Evolutionary conservation across 805 yeast genomes (phyloP), one percentile per base, ranked within the genome.

Genomic region (Saturnispora halmiae): DNA sequence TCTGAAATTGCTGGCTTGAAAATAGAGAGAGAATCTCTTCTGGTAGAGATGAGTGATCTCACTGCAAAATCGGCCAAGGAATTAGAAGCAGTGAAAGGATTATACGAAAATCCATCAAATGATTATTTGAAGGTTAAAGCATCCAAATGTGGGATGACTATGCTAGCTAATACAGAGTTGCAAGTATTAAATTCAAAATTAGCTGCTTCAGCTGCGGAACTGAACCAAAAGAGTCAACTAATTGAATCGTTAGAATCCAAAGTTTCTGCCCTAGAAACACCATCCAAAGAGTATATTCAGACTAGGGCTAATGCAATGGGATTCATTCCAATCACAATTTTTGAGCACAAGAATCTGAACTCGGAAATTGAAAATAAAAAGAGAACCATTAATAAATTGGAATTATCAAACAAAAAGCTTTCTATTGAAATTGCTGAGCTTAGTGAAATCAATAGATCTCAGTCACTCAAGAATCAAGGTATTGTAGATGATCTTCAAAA

Each of bases 281-380:
- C 63, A 13, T 43, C 58, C 7, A 31, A 36, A 5, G 64, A 56
- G 4, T 59, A 58, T 35, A 33, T 59, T n/a, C 32, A 43, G 38
- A 32, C 48, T 8, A 41, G 54, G 40, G 40, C 51, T 35, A 33
- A 40, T 16, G 32, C 43, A 2, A 41, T 43, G 27, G 51, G 51
- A 4, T 34, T 48, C 18, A 50, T 50, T 11, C 44, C 52, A 4
- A 16, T 54, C 25, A 52, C 56, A 28, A 33, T 46, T 15, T 32
- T 43, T 14, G 53, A 50, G 18, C 50, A 48, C 31, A 29, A 34
- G 10, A 13, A 19, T 4, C 21, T 40, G 35, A 34, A 29, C 9
- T 16, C 34, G 11, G 28, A 29, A n/a, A 9, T 40, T 34, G 34
- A 29, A 15, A 28, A 33, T 6, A 34, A 28, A n/a, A 33, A 40